Base-by-base conservation (phyloP, 2,329 filamentous ascomycete genomes). In the Cladosporium sp. region DNA sequence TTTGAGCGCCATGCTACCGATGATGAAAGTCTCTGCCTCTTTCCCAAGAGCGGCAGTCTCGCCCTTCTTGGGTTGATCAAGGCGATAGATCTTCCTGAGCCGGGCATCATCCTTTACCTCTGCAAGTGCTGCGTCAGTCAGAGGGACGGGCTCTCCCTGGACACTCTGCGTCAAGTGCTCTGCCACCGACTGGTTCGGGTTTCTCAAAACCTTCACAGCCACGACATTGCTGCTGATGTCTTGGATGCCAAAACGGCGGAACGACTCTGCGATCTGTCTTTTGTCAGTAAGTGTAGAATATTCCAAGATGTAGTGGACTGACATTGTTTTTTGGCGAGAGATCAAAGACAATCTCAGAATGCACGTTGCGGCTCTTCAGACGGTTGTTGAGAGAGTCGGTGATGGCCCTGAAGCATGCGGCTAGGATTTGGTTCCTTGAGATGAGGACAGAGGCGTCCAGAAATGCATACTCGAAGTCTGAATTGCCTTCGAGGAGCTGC, bases 381-480 rank as follows among this genome's bases (percentile, higher is more conserved):
- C 79, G 75, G 5, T 74, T 74, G 57, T 80, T 80, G 3, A 81
- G 66, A 55, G 82, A 77, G 59, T 83, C 79, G 54, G 83, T 85
- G 58, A 90, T 74, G n/a, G 90, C 87, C 64, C 85, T 82, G 72
- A 88, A 92, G 28, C 85, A 78, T 19, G 89, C 87, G 1, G 87
- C 82, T 19, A 93, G 77, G 42, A 89, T 74, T 60, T 95, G 90
- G 5, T 77, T 73, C 32, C 84, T 78, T 1, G 88, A 90, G 19
- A 90, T 69, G 53, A 95, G 75, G 68, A 87, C 81, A 43, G 81
- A 83, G 16, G 90, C 90, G 72, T 98, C 92, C 43, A 98, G 80
- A 60, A 98, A 87, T 33, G 91, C 90, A 75, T 97, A 97, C 70
- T 97, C 90, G 63, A 91, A 97, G 8, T 85, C 84, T 9, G 81